phyloP scores from a whole-genome alignment of 176 grass and related monocot species.

The Alloteropsis semialata region DNA sequence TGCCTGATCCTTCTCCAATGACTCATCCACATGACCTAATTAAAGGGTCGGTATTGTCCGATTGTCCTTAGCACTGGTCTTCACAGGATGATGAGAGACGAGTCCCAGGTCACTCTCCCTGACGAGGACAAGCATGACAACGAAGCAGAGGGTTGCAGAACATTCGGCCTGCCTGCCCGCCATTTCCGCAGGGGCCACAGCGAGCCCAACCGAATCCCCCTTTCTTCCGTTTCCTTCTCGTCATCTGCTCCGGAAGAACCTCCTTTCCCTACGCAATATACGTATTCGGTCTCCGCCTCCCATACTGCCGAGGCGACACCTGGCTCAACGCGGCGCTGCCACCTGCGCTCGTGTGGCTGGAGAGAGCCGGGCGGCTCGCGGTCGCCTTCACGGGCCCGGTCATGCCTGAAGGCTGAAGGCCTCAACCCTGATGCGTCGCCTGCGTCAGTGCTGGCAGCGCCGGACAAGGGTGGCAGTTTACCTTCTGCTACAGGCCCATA shows the following conservation, averaged over 20 bases:
- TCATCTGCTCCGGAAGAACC: neutral
- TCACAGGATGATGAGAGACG: neutral
- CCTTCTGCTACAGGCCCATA: neutral
- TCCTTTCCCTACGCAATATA: neutral
- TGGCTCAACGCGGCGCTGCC: conserved; percentile 13
- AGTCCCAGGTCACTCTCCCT: neutral
- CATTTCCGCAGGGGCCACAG: neutral
- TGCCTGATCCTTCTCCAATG: neutral
- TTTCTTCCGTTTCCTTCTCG: neutral
- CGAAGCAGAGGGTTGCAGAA: conserved; percentile 23
- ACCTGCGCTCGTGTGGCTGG: conserved; percentile 35
- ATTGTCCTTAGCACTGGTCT: neutral
- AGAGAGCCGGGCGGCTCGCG: conserved; percentile 24
- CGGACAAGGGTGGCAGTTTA: neutral
- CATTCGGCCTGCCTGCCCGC: conserved; percentile 16
- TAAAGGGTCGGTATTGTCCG: neutral
- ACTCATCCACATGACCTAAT: neutral
- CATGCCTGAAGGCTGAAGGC: no score
- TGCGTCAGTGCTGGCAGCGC: neutral
- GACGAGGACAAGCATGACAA: conserved; percentile 19
- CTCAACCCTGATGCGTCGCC: neutral
- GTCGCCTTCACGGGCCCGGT: conserved; percentile 17
- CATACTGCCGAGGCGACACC: neutral
- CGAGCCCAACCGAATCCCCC: neutral
- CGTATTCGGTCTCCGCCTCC: neutral